Evolutionary conservation across 805 yeast species (phyloP), one percentile per base, ranked within the genome.

Genomic region (Saccharomycopsis javanensis): DNA sequence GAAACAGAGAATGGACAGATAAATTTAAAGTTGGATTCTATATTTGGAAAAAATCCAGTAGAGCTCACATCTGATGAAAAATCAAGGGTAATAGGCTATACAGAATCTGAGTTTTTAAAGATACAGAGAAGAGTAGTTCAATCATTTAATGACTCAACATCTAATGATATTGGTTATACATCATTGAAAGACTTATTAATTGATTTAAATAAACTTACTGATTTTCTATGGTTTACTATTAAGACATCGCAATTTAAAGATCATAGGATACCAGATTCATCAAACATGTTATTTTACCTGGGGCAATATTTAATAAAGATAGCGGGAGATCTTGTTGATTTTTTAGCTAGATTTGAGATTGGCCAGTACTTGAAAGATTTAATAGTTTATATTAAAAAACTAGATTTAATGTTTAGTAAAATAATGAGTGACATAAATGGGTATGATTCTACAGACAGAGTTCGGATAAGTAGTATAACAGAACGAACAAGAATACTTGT

Each of bases 261-360:
- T 55, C 38, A 34, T 57, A 11, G 48, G 42, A 20, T 42, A 42
- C 48, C 48, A 3, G 27, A 60, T 15, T 7, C 31, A 23, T 35
- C 28, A 23, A 38, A 38, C n/a, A 30, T 28, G 35, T 16, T 59
- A 1, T 79, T 79, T 64, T 88, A 87, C 0, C 91, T 85, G 66
- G 72, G 78, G 0, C 81, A 81, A 55, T 85, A 84, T 62, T 68
- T 85, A 16, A 71, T 88, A 25, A 75, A 76, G 45, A 74, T 86
- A 1, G 79, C 88, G 53, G 88, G 86, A 53, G 90, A 85, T 60
- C 64, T 85, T 30, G 75, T 81, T 52, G 91, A 85, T 61, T 85
- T 79, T 62, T 62, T 83, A 7, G 75, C 72, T 13, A 81, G 76
- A 61, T 72, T 72, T 60, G 61, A 72, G 51, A 60, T 74, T 56